Conservation (phyloP, 495 filamentous ascomycete species). For the Penicillium bialowiezense region DNA sequence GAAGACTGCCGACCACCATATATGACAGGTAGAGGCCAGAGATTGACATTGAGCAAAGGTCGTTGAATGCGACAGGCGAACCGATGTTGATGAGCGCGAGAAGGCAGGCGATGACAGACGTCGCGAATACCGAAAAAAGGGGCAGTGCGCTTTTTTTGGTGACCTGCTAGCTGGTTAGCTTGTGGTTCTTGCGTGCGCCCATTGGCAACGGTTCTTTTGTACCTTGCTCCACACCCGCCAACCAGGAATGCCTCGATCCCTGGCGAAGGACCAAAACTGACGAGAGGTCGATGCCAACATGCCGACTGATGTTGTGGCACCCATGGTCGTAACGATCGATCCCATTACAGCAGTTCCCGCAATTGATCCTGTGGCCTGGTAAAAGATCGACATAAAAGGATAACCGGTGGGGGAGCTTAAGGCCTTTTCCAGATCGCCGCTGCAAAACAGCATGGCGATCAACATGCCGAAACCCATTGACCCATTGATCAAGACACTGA, state of each 20-base stretch:
- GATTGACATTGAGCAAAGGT: conserved; percentile 41
- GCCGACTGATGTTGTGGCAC: conserved; percentile 39
- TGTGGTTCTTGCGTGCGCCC: conserved; percentile 15
- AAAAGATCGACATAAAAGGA: conserved; percentile 52
- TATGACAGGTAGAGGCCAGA: conserved; percentile 45
- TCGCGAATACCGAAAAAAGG: conserved; percentile 36
- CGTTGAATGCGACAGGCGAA: conserved; percentile 46
- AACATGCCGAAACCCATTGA: conserved; percentile 48
- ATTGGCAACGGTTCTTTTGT: conserved; percentile 5
- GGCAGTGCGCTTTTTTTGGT: conserved; percentile 27
- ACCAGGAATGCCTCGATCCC: conserved; percentile 52
- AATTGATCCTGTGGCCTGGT: conserved; percentile 37
- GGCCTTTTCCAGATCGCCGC: conserved; percentile 38
- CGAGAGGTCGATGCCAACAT: conserved; percentile 50
- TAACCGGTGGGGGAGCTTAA: conserved; percentile 37
- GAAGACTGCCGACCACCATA: conserved; percentile 37
- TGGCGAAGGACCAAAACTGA: conserved; percentile 54
- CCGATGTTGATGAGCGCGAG: conserved; percentile 47
- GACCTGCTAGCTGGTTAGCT: conserved; percentile 16
- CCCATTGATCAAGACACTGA: conserved; percentile 48
- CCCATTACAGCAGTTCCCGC: conserved; percentile 44
- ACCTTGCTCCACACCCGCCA: conserved; percentile 42
- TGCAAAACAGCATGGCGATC: conserved; percentile 47
- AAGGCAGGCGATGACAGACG: conserved; percentile 30
- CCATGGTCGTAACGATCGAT: conserved; percentile 41